Evolutionary conservation across 306 rosid genomes (phyloP).

Genomic region (Rubus parviflorus): DNA sequence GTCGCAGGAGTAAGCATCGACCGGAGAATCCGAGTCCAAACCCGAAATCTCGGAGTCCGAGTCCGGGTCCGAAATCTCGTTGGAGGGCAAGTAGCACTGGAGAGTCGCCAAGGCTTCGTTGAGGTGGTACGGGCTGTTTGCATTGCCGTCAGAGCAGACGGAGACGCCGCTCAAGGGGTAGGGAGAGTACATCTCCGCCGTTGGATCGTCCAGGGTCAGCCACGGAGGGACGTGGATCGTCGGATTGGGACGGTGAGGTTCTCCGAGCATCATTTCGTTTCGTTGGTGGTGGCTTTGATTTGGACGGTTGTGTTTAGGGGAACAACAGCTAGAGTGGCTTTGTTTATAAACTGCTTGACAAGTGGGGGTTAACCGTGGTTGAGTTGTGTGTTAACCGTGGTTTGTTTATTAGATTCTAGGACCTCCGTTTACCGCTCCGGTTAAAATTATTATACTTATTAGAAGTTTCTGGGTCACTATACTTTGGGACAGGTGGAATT

Average conservation of each 20-base stretch:
- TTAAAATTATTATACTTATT: slow-evolving; percentile 22
- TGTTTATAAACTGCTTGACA: slow-evolving; percentile 45
- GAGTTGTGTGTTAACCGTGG: slow-evolving; percentile 37
- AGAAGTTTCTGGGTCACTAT: slow-evolving; percentile 14
- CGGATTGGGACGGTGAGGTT: slow-evolving; percentile 62
- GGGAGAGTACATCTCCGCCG: slow-evolving; percentile 46
- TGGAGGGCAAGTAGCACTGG: slow-evolving; percentile 63
- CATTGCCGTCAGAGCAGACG: slow-evolving; percentile 44
- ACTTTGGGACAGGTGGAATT: neutral
- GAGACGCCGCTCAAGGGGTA: slow-evolving; percentile 43
- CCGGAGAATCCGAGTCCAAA: slow-evolving; percentile 58
- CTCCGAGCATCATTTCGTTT: slow-evolving; percentile 68
- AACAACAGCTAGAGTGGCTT: slow-evolving; percentile 32
- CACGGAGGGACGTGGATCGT: slow-evolving; percentile 75
- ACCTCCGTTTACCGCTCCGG: slow-evolving; percentile 39
- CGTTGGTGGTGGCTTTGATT: slow-evolving; percentile 1
- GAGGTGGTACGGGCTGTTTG: slow-evolving; percentile 49
- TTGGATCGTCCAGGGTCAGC: slow-evolving; percentile 52
- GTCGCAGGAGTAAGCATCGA: slow-evolving; percentile 89
- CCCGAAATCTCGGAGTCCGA: slow-evolving; percentile 51
- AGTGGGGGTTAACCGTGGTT: slow-evolving; percentile 44
- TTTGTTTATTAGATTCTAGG: slow-evolving; percentile 23
- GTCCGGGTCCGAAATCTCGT: slow-evolving; percentile 37
- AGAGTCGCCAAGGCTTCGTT: slow-evolving; percentile 62
- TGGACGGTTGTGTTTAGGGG: slow-evolving; percentile 32